A percentile compares a stretch with the other conserved stretches of the same genome.
Conservation (phyloP, 345 rosid genomes). For the Acer yangbiense region DNA sequence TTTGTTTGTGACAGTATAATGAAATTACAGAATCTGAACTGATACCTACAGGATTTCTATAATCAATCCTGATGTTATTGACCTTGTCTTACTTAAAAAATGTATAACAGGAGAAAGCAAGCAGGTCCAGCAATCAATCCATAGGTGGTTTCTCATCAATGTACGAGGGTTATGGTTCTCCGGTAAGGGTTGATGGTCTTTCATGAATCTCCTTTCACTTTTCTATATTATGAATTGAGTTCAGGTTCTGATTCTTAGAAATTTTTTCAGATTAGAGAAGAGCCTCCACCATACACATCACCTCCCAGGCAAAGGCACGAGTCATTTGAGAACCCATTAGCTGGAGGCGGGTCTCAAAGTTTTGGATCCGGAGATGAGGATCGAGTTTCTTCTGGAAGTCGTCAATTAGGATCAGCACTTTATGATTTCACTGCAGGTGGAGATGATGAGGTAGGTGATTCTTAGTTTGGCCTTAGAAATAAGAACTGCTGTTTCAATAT, state of each 20-base stretch:
- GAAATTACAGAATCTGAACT: background rate
- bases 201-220: constrained; percentile 9
- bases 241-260: constrained; percentile 15
- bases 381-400: constrained; percentile 56
- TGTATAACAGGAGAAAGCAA: constrained; percentile 59
- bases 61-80: background rate
- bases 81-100: background rate
- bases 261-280: constrained; percentile 75
- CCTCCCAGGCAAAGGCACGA: constrained; percentile 54
- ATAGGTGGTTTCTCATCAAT: constrained; percentile 43
- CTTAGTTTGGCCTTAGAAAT: constrained; percentile 15
- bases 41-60: background rate
- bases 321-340: constrained; percentile 81
- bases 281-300: constrained; percentile 83
- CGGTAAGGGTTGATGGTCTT: constrained; percentile 47
- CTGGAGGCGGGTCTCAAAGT: constrained; percentile 61
- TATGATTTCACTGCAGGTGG: constrained; percentile 99
- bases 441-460: constrained; percentile 82
- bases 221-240: background rate
- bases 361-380: constrained; percentile 69
- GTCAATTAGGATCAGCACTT: constrained; percentile 77
- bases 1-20: background rate
- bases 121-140: constrained; percentile 40
- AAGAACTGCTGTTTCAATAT: background rate
- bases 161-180: constrained; percentile 70